Percentiles rank a stretch among this genome's conserved stretches.
phyloP scores from a whole-genome alignment of 306 rosid species.

The Cucumis cinereus region DNA sequence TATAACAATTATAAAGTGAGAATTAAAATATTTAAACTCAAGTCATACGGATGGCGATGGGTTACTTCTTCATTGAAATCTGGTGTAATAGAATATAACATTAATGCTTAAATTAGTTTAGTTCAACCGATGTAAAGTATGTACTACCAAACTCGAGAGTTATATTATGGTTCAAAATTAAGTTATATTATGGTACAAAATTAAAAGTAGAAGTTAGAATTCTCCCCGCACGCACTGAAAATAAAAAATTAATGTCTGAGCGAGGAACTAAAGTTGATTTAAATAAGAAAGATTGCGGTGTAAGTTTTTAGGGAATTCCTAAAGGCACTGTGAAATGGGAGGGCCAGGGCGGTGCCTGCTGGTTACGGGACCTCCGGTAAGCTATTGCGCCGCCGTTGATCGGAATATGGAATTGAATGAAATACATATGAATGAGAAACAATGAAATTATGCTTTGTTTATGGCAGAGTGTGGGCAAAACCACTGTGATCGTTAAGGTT shows the following conservation, averaged over 20 bases:
- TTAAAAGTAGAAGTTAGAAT: too few species aligned
- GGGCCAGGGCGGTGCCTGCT: constrained; percentile 52
- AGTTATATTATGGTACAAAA: too few species aligned
- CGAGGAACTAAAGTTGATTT: neutral
- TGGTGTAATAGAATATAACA: too few species aligned
- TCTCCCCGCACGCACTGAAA: too few species aligned
- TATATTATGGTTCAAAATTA: too few species aligned
- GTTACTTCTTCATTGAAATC: too few species aligned
- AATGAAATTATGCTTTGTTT: neutral
- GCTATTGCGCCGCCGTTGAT: neutral
- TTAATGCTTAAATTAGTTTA: too few species aligned
- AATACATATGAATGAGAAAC: neutral
- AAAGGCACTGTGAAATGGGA: neutral
- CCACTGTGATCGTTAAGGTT: constrained; percentile 43
- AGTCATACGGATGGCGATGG: too few species aligned
- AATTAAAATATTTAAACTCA: too few species aligned
- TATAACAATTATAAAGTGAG: too few species aligned
- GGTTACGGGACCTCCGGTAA: constrained; percentile 67
- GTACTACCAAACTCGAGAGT: too few species aligned
- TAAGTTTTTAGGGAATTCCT: neutral
- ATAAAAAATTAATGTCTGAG: neutral
- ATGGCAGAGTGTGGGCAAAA: constrained; percentile 73
- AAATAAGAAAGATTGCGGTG: neutral
- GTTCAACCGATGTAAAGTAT: too few species aligned
- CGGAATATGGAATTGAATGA: neutral